Evolutionary conservation across 2,329 filamentous ascomycete species (phyloP), one percentile per base, ranked within the genome.

Genomic region (Epichloe uncinata): DNA sequence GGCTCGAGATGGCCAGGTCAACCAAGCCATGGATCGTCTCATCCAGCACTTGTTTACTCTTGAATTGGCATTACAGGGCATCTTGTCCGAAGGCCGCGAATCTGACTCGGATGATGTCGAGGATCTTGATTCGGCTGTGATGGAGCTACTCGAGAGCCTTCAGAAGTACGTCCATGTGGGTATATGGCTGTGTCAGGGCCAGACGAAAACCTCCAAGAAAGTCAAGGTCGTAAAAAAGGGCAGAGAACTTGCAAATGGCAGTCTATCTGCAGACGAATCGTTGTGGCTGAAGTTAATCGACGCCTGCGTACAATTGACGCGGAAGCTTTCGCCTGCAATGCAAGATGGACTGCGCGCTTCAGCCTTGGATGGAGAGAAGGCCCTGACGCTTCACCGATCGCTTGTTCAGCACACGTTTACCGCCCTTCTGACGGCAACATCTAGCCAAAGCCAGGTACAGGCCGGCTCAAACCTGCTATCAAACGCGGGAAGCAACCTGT

Each of bases 111-210:
- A 84, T 50, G 69, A 74, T 1, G 66, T 70, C 2, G 45, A 56
- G 13, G 61, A 70, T 34, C 54, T 82, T 2, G 77, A 81, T 52
- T 79, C 84, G 54, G 78, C 85, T 0, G 79, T 84, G 0, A 78
- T 84, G 50, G 84, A 90, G 50, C 73, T 95, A 1, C 73, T 95
- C 4, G 78, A 81, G 51, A 82, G 84, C 0, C 70, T 98, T 16
- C 83, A 94, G 53, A 96, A 95, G 63, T 97, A 95, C 66, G 81
- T 84, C 1, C 84, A 89, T 55, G 87, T 98, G 1, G 93, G 94
- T 13, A 91, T 95, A 47, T 98, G 93, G 93, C 73, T 98, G 12
- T 97, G 93, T 58, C 87, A 94, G 66, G 81, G 84, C 1, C 88
- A 95, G 62, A 87, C 80, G 45, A 86, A 84, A 59, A 77, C 75